Percentiles rank a stretch among this genome's conserved stretches.
Conservation (phyloP, 768 basidiomycete species). For the Dioszegia crocea region DNA sequence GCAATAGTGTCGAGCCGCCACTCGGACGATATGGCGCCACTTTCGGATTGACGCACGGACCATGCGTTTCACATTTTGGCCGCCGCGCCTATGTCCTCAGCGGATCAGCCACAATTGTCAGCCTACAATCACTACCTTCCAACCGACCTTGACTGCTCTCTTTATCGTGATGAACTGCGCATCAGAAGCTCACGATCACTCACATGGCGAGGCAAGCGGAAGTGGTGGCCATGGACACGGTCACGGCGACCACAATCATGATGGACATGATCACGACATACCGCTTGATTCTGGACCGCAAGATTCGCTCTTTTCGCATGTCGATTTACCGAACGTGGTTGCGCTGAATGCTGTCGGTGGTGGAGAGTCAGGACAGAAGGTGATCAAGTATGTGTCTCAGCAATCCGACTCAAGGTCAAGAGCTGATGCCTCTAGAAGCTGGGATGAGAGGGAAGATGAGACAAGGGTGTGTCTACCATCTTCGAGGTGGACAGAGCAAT, state of each 20-base stretch:
- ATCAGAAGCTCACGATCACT: conserved; percentile 15
- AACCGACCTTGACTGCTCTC: too few species aligned
- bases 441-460: conserved; percentile 73
- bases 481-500: neutral
- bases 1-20: too few species aligned
- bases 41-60: too few species aligned
- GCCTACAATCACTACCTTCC: too few species aligned
- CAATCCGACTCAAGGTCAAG: too few species aligned
- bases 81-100: too few species aligned
- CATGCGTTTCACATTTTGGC: too few species aligned
- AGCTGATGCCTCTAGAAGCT: conserved; percentile 42
- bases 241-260: conserved; percentile 53
- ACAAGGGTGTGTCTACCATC: conserved; percentile 55
- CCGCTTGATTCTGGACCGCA: conserved; percentile 50
- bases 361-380: conserved; percentile 54
- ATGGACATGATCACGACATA: conserved; percentile 50
- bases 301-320: conserved; percentile 59
- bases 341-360: conserved; percentile 64
- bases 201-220: conserved; percentile 8
- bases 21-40: too few species aligned
- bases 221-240: conserved; percentile 25
- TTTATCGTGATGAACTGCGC: conserved; percentile 11
- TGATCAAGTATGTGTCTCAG: conserved; percentile 63
- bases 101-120: too few species aligned
- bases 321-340: conserved; percentile 74